Conservation (phyloP, 306 rosid species). For the Prosopis cineraria region DNA sequence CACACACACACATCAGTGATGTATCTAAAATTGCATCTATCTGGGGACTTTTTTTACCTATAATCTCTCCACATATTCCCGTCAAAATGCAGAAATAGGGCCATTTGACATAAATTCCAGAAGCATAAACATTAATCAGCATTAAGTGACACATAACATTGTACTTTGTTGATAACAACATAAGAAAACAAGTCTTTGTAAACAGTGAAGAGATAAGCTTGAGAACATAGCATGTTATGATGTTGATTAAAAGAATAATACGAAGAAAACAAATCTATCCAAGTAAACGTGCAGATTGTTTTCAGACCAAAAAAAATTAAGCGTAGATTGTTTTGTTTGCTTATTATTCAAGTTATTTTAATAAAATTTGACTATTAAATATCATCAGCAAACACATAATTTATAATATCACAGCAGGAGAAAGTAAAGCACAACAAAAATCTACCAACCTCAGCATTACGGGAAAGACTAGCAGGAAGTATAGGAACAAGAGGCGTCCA, state of each 20-base stretch:
- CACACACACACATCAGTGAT: no score
- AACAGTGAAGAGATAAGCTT: conserved; percentile 6
- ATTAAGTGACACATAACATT: background rate
- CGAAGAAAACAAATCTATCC: conserved; percentile 3
- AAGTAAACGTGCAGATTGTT: background rate
- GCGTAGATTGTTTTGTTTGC: no score
- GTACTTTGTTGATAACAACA: background rate
- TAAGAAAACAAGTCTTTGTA: background rate
- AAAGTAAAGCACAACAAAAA: conserved; percentile 21
- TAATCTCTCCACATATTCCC: background rate
- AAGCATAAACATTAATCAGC: background rate
- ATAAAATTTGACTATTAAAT: background rate
- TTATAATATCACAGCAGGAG: conserved; percentile 2
- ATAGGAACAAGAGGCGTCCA: conserved; percentile 91
- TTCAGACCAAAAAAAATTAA: no score
- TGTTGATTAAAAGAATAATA: conserved; percentile 3
- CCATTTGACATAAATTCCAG: background rate
- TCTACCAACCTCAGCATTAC: conserved; percentile 78
- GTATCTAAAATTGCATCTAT: background rate
- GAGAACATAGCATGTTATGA: background rate
- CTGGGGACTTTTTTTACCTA: background rate
- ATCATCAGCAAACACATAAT: conserved; percentile 2
- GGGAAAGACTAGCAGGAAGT: conserved; percentile 71
- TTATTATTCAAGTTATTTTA: background rate
- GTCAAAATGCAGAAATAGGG: background rate